These are phyloP conservation scores for Populus euphratica DNA, from an alignment of 345 rosid genomes.

Conservation along the genomic window DNA sequence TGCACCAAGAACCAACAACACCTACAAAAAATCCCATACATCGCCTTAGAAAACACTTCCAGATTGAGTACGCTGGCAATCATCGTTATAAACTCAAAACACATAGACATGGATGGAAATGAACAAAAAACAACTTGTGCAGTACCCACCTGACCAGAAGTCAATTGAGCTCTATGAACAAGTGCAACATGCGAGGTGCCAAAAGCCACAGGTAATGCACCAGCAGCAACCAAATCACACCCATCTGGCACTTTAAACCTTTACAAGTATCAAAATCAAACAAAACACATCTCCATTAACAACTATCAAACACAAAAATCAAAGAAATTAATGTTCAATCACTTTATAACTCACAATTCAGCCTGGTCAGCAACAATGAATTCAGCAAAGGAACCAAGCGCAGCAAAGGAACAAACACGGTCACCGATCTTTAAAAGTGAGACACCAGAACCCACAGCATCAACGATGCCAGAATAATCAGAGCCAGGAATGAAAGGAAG, in stretches of 20 bases:
- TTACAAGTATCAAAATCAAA: neutral
- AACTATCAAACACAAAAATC: neutral
- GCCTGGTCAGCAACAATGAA: constrained; percentile 76
- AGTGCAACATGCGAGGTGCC: constrained; percentile 96
- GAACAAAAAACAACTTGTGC: neutral
- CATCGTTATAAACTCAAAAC: neutral
- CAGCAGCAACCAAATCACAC: constrained; percentile 79
- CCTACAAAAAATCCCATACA: constrained; percentile 37
- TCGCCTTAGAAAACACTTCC: neutral
- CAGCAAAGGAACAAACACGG: constrained; percentile 60
- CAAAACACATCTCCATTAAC: neutral
- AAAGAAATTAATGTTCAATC: neutral
- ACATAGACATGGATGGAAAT: neutral
- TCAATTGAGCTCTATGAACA: constrained; percentile 72
- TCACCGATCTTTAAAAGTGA: constrained; percentile 70
- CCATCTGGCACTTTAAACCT: constrained; percentile 73
- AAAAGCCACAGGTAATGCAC: constrained; percentile 87
- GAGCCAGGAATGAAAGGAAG: constrained; percentile 92
- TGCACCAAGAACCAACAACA: constrained; percentile 85
- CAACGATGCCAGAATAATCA: constrained; percentile 78
- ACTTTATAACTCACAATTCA: constrained; percentile 39
- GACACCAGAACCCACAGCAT: constrained; percentile 60
- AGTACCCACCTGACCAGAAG: constrained; percentile 54
- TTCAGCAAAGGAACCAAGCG: constrained; percentile 76
- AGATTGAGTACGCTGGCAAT: neutral